phyloP scores from a whole-genome alignment of 768 basidiomycete genomes.

The Naganishia onofrii region DNA sequence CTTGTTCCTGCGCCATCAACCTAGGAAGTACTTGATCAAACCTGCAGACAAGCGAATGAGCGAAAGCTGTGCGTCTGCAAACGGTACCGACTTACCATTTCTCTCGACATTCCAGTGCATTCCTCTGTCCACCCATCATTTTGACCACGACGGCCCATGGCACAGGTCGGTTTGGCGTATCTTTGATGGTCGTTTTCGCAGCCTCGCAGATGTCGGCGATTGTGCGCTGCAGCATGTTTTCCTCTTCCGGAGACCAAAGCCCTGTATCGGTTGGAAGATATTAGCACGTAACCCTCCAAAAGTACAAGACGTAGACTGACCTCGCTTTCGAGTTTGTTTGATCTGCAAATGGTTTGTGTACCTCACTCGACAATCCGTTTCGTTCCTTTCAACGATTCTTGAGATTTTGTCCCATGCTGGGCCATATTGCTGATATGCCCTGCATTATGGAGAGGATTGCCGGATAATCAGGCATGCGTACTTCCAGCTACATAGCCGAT shows the following conservation, averaged over 20 bases:
- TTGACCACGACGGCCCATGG: conserved; percentile 1
- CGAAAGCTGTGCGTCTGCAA: not conserved
- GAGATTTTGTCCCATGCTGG: conserved; percentile 22
- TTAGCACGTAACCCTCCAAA: not conserved
- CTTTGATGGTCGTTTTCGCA: conserved; percentile 2
- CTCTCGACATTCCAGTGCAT: conserved; percentile 22
- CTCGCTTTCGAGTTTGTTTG: conserved; percentile 17
- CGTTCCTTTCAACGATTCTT: conserved; percentile 17
- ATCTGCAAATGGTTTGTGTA: conserved; percentile 23
- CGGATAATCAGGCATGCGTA: not conserved
- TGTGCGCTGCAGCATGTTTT: conserved; percentile 2
- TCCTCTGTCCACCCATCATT: conserved; percentile 14
- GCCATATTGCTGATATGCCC: conserved; percentile 20
- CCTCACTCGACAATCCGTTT: conserved; percentile 20
- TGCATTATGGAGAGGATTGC: not conserved
- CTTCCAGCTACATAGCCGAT: not conserved
- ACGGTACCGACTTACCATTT: conserved; percentile 6
- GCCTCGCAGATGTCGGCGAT: conserved; percentile 9
- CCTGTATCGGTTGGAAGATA: not conserved
- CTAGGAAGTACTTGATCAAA: conserved; percentile 20
- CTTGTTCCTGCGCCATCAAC: conserved; percentile 9
- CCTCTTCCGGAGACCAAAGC: conserved; percentile 16
- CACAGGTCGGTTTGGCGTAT: conserved; percentile 14
- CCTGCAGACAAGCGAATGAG: not conserved
- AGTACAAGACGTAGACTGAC: not conserved